Evolutionary conservation across 208 protist species (phyloP).

Genomic region (Strigomonas culicis): DNA sequence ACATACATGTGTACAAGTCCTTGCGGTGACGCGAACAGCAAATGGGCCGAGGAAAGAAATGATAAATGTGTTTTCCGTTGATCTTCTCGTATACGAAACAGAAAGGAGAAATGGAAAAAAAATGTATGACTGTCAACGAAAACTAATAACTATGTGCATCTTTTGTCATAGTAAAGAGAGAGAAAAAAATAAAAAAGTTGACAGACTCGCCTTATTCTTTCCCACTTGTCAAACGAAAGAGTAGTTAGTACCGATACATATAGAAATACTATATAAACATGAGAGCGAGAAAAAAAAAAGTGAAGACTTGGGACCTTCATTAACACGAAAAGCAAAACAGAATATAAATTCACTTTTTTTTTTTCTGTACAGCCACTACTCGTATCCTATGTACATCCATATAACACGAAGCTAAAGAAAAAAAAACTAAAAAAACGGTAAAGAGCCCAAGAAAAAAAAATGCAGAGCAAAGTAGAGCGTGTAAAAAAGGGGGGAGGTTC

Average conservation of each 20-base stretch:
- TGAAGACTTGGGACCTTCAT: neutral
- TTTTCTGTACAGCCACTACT: neutral
- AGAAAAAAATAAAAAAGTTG: slow-evolving; percentile 15
- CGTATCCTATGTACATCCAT: neutral
- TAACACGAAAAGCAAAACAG: neutral
- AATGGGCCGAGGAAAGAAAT: neutral
- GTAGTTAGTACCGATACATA: neutral
- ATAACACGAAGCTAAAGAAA: neutral
- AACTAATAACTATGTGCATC: neutral
- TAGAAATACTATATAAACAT: slow-evolving; percentile 7
- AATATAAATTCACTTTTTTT: neutral
- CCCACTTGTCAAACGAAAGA: neutral
- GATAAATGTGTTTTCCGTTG: slow-evolving; percentile 11
- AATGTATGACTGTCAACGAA: neutral
- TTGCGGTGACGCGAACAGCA: too few relatives aligned
- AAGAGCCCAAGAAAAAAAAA: neutral
- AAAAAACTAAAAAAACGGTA: neutral
- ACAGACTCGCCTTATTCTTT: neutral
- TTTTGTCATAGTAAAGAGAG: neutral
- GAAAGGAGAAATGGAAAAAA: neutral
- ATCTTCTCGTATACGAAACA: slow-evolving; percentile 5
- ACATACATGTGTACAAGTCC: neutral
- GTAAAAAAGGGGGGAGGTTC: slow-evolving; percentile 13
- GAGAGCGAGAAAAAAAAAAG: slow-evolving; percentile 10
- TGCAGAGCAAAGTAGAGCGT: slow-evolving; percentile 13